A percentile compares a stretch with the other conserved stretches of the same genome.
Conservation (phyloP, 2,329 filamentous ascomycete species). For the Curvularia sp. region DNA sequence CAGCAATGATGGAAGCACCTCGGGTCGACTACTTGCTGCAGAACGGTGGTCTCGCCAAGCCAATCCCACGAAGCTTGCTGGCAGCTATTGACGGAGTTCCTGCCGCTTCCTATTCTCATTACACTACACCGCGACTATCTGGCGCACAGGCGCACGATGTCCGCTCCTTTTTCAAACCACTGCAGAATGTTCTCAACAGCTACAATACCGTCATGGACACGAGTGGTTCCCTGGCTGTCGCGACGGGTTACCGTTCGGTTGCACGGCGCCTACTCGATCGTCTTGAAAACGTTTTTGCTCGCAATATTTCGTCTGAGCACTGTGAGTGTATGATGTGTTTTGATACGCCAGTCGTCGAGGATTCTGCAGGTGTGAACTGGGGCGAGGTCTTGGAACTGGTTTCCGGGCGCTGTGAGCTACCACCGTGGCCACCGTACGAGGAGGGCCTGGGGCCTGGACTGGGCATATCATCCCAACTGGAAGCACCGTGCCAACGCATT, state of each 20-base stretch:
- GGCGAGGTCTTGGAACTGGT: conserved; percentile 94
- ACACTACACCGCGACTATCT: conserved; percentile 59
- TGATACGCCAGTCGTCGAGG: conserved; percentile 50
- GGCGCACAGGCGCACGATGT: conserved; percentile 62
- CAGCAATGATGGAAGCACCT: conserved; percentile 72
- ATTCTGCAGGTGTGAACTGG: conserved; percentile 80
- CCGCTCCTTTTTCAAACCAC: conserved; percentile 79
- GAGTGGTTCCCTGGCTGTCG: conserved; percentile 90
- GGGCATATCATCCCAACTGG: conserved; percentile 59
- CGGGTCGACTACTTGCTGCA: conserved; percentile 91
- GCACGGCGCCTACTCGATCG: conserved; percentile 87
- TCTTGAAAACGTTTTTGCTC: conserved; percentile 90
- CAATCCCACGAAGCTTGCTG: conserved; percentile 77
- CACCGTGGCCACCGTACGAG: conserved; percentile 86
- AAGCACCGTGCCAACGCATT: conserved; percentile 74
- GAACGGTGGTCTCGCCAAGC: conserved; percentile 78
- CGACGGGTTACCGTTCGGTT: conserved; percentile 94
- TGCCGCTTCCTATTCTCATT: conserved; percentile 66
- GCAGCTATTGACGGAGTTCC: conserved; percentile 65
- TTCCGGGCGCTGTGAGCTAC: conserved; percentile 84
- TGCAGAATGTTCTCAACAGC: conserved; percentile 82
- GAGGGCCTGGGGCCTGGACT: conserved; percentile 60
- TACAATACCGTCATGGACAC: conserved; percentile 82
- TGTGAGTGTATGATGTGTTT: conserved; percentile 88
- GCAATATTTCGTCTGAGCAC: conserved; percentile 86